Evolutionary conservation across 202 grass and related monocot species (phyloP).

Genomic region (Panicum hallii): DNA sequence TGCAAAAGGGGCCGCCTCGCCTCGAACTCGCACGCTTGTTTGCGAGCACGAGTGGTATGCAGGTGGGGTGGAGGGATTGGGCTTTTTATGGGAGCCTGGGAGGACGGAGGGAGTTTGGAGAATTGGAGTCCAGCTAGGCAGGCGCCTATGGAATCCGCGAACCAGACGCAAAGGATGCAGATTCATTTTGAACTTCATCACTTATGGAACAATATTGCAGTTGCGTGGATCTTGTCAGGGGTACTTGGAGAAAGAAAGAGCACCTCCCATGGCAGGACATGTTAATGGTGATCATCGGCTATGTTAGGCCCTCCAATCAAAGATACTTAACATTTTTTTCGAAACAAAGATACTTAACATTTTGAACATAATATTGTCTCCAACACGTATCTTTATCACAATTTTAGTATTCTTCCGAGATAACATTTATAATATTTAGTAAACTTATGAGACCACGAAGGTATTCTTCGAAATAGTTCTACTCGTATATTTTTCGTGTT

Average conservation of each 20-base stretch:
- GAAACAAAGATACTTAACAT: no score
- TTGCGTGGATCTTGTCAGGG: neutral
- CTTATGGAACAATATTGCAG: neutral
- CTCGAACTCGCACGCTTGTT: slow-evolving; percentile 48
- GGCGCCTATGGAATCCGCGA: neutral
- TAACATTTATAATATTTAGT: neutral
- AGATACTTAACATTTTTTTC: neutral
- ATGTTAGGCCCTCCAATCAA: neutral
- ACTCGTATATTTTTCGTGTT: no score
- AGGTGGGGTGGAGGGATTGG: neutral
- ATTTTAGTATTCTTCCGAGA: neutral
- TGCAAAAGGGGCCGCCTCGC: slow-evolving; percentile 42
- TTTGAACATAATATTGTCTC: neutral
- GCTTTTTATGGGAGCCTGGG: slow-evolving; percentile 23
- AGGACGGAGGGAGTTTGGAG: no score
- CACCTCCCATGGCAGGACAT: neutral
- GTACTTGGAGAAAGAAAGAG: neutral
- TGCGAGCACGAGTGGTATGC: slow-evolving; percentile 34
- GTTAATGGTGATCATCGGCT: neutral
- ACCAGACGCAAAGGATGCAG: neutral
- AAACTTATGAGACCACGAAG: neutral
- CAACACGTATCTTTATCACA: neutral
- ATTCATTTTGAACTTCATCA: neutral
- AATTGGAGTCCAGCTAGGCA: slow-evolving; percentile 33
- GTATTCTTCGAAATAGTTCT: neutral